Evolutionary conservation across 768 basidiomycete species (phyloP).

Genomic region (Leccinum subgranulosum): DNA sequence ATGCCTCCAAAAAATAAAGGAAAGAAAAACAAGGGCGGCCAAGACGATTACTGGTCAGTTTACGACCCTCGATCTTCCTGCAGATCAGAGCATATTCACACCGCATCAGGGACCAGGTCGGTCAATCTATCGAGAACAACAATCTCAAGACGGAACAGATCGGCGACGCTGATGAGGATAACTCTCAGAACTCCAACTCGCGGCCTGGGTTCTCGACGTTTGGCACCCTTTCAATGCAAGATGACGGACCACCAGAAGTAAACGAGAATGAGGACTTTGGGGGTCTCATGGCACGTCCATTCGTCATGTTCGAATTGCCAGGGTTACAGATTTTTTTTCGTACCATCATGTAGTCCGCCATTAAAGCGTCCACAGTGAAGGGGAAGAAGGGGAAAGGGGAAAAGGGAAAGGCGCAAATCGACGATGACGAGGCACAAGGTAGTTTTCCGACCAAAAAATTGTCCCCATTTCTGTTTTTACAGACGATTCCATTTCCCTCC

Average conservation of each 20-base stretch:
- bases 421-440: slow-evolving; percentile 15
- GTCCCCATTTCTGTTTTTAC: background rate
- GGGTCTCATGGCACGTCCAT: slow-evolving; percentile 65
- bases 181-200: slow-evolving; percentile 25
- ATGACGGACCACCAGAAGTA: slow-evolving; percentile 38
- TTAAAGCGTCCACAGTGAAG: slow-evolving; percentile 49
- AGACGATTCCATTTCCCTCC: slow-evolving; percentile 31
- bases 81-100: slow-evolving; percentile 15
- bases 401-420: slow-evolving; percentile 19
- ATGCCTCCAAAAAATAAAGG: slow-evolving; percentile 70
- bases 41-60: slow-evolving; percentile 75
- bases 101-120: slow-evolving; percentile 57
- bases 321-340: background rate
- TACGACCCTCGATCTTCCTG: slow-evolving; percentile 9
- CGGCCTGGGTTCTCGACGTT: slow-evolving; percentile 50
- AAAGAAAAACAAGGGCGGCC: slow-evolving; percentile 81
- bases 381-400: slow-evolving; percentile 22
- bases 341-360: slow-evolving; percentile 45
- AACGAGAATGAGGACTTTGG: slow-evolving; percentile 69
- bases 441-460: background rate
- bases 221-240: slow-evolving; percentile 42
- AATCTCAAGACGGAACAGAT: slow-evolving; percentile 28
- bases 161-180: slow-evolving; percentile 44
- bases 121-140: slow-evolving; percentile 51
- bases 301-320: slow-evolving; percentile 1